phyloP scores from a whole-genome alignment of 2,329 filamentous ascomycete genomes.

The Aureobasidium sp. region DNA sequence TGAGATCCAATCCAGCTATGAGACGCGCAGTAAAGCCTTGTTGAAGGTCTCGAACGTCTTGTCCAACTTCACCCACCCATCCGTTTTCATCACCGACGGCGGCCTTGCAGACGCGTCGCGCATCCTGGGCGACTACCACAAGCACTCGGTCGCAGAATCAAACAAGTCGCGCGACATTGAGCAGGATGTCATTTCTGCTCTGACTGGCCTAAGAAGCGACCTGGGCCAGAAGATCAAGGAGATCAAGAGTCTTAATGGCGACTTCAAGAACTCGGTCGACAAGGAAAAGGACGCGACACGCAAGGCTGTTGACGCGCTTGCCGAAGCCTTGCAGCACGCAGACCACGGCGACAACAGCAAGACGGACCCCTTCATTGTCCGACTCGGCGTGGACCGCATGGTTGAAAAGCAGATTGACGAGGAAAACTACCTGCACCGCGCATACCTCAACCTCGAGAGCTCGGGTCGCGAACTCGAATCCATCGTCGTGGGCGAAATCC shows the following conservation, averaged over 20 bases:
- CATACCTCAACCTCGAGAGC: conserved; percentile 86
- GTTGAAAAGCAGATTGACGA: conserved; percentile 90
- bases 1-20: conserved; percentile 83
- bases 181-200: conserved; percentile 77
- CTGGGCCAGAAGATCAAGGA: conserved; percentile 91
- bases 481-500: conserved; percentile 93
- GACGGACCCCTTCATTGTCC: conserved; percentile 83
- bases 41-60: conserved; percentile 75
- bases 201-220: conserved; percentile 79
- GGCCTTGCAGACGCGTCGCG: conserved; percentile 83
- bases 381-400: conserved; percentile 77
- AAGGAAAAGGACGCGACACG: conserved; percentile 85
- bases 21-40: conserved; percentile 71
- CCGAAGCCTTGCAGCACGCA: conserved; percentile 69
- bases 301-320: conserved; percentile 68
- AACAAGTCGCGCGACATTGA: conserved; percentile 88
- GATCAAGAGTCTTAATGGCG: conserved; percentile 84
- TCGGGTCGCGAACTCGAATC: conserved; percentile 92
- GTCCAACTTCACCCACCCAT: conserved; percentile 67
- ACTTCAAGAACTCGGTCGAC: conserved; percentile 95
- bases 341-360: conserved; percentile 74
- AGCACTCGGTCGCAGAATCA: conserved; percentile 66
- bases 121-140: conserved; percentile 74
- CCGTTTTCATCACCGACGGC: conserved; percentile 66
- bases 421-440: conserved; percentile 89